phyloP scores from a whole-genome alignment of 169 alveolate species.

The Miamiensis avidus region DNA sequence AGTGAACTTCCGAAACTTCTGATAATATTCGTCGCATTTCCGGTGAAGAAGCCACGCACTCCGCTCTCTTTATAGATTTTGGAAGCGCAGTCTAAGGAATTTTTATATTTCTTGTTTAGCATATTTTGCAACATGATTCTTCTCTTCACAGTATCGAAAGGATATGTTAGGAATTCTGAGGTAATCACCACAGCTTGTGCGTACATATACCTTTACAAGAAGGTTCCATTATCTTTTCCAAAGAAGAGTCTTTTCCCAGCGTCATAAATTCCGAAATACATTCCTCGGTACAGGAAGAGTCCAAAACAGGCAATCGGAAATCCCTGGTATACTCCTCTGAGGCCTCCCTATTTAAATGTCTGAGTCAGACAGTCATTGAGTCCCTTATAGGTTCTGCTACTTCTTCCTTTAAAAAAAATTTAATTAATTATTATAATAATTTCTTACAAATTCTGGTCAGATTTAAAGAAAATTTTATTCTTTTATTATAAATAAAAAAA shows the following conservation, averaged over 20 bases:
- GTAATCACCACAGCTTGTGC: constrained; percentile 26
- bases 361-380: constrained; percentile 29
- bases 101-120: constrained; percentile 17
- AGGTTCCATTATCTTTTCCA: neutral
- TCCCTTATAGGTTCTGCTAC: constrained; percentile 23
- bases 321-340: constrained; percentile 39
- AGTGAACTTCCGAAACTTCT: constrained; percentile 48
- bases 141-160: constrained; percentile 44
- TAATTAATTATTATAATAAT: no score
- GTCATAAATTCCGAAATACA: constrained; percentile 48
- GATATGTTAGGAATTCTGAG: constrained; percentile 38
- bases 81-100: constrained; percentile 28
- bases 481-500: no score
- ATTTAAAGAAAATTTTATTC: no score
- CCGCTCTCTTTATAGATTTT: constrained; percentile 22
- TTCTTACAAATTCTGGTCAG: no score
- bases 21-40: constrained; percentile 40
- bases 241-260: constrained; percentile 26
- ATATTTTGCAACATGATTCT: constrained; percentile 36
- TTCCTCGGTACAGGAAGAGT: constrained; percentile 35
- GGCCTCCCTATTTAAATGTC: constrained; percentile 28
- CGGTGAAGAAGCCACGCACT: constrained; percentile 34
- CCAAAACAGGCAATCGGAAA: constrained; percentile 34
- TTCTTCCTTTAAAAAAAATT: constrained; percentile 9
- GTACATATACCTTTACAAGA: constrained; percentile 2